Evolutionary conservation across 192 early-diverging fungal genomes (phyloP).

Genomic region (Dispira simplex): DNA sequence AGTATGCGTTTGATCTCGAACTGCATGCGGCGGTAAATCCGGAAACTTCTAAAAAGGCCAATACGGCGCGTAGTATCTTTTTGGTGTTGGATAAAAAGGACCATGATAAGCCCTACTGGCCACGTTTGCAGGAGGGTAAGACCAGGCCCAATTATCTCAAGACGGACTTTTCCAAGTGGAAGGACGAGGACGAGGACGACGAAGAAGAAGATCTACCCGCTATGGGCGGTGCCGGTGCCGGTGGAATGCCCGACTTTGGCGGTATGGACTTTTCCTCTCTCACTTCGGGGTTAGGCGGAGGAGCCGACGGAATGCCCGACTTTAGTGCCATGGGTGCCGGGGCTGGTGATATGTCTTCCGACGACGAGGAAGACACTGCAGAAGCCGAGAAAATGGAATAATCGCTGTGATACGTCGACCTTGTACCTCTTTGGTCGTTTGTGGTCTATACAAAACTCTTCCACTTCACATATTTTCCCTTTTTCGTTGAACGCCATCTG

Average conservation of each 20-base stretch:
- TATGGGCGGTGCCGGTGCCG: constrained; percentile 42
- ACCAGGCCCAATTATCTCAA: constrained; percentile 60
- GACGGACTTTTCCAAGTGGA: constrained; percentile 84
- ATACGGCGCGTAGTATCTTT: constrained; percentile 45
- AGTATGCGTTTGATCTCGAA: constrained; percentile 59
- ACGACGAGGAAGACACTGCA: too few species aligned
- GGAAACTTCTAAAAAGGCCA: constrained; percentile 48
- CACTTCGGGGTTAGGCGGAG: too few species aligned
- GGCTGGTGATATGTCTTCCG: background rate
- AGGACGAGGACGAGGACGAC: constrained; percentile 89
- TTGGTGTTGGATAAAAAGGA: constrained; percentile 64
- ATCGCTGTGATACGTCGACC: too few species aligned
- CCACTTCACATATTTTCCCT: too few species aligned
- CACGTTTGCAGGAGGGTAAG: constrained; percentile 54
- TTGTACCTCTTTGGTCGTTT: too few species aligned
- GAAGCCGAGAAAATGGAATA: too few species aligned
- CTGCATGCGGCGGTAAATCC: constrained; percentile 56
- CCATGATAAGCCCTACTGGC: constrained; percentile 58
- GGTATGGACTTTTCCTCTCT: background rate
- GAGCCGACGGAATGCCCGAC: constrained; percentile 11
- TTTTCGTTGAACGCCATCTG: too few species aligned
- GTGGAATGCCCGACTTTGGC: constrained; percentile 28
- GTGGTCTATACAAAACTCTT: too few species aligned
- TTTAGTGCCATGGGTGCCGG: constrained; percentile 9
- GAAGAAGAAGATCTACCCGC: constrained; percentile 33